phyloP scores from a whole-genome alignment of 768 basidiomycete species.

The Pisolithus tinctorius region DNA sequence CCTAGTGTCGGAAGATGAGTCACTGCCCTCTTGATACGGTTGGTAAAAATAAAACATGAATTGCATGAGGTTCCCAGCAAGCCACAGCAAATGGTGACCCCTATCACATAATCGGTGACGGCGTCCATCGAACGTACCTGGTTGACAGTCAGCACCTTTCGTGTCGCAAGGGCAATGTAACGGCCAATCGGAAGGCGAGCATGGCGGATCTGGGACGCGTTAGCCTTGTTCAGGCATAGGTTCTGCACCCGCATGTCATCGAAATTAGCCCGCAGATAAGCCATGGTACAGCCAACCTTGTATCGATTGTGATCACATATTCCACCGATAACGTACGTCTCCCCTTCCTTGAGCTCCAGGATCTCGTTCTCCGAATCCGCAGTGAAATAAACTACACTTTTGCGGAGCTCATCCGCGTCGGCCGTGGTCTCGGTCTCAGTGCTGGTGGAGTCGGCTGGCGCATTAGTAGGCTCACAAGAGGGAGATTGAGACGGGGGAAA shows the following conservation, averaged over 20 bases:
- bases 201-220: conserved; percentile 63
- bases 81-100: not conserved
- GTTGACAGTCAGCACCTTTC: conserved; percentile 96
- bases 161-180: conserved; percentile 77
- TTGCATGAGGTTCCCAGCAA: not conserved
- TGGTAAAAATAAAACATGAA: conserved; percentile 1
- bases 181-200: conserved; percentile 94
- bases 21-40: not conserved
- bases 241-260: conserved; percentile 43
- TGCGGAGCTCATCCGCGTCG: conserved; percentile 26
- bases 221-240: conserved; percentile 84
- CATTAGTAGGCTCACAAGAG: conserved; percentile 2
- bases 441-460: not conserved
- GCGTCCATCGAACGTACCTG: conserved; percentile 42
- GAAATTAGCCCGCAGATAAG: conserved; percentile 4
- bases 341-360: conserved; percentile 70
- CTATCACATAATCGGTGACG: conserved; percentile 3
- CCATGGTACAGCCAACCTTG: conserved; percentile 47
- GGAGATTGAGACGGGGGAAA: not conserved
- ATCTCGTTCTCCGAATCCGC: conserved; percentile 90
- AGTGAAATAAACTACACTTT: conserved; percentile 82
- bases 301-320: conserved; percentile 95
- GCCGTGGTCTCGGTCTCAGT: not conserved
- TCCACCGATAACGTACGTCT: conserved; percentile 93
- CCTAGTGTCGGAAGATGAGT: conserved; percentile 26